These are phyloP conservation scores for Mycena pura DNA, from an alignment of 768 basidiomycete genomes.

Conservation along the genomic window DNA sequence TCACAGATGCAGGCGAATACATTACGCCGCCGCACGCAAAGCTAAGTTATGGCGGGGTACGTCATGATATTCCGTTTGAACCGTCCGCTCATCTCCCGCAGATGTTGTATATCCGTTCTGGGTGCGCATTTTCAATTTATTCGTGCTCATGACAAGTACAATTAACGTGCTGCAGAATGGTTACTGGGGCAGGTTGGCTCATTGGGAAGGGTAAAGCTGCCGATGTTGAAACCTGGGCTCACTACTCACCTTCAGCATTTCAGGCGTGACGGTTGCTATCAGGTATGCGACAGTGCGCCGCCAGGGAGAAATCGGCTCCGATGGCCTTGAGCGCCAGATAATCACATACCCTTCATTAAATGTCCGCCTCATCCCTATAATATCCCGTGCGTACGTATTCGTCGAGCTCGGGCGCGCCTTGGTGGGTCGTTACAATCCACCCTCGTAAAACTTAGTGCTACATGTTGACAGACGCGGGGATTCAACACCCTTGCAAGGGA, in stretches of 20 bases:
- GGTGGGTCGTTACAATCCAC: too few species aligned
- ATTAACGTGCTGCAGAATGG: conserved; percentile 55
- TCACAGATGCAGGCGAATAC: conserved; percentile 71
- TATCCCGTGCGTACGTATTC: conserved; percentile 74
- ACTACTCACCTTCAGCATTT: neutral
- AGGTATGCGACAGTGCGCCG: conserved; percentile 77
- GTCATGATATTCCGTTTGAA: conserved; percentile 30
- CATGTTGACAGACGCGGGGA: conserved; percentile 57
- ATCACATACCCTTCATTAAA: conserved; percentile 78
- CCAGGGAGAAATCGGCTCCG: conserved; percentile 60
- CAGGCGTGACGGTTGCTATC: conserved; percentile 68
- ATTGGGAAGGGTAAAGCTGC: conserved; percentile 64
- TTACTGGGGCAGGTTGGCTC: conserved; percentile 63
- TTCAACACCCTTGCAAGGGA: conserved; percentile 57
- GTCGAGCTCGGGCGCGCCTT: conserved; percentile 66
- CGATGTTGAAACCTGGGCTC: neutral
- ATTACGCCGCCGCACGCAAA: conserved; percentile 74
- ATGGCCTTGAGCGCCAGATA: conserved; percentile 68
- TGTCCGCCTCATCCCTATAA: conserved; percentile 72
- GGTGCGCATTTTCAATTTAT: conserved; percentile 43
- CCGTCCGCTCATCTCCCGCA: conserved; percentile 28
- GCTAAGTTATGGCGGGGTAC: conserved; percentile 76
- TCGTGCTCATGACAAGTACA: neutral
- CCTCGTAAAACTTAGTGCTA: too few species aligned
- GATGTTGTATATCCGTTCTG: conserved; percentile 79